Percentiles rank a stretch among this genome's conserved stretches.
phyloP scores from a whole-genome alignment of 257 asterid species.

The Penstemon davidsonii region DNA sequence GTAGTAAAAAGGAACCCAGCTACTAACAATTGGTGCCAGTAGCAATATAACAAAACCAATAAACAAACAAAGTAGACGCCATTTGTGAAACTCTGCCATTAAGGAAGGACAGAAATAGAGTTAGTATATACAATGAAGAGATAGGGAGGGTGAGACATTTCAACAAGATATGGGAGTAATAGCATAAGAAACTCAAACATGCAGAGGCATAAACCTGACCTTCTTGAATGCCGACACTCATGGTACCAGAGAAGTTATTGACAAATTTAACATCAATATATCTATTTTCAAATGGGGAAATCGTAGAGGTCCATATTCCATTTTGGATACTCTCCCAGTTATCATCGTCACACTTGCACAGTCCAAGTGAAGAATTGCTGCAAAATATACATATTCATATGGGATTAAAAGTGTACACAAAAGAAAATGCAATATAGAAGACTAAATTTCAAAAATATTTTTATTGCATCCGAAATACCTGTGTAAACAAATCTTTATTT shows the following conservation, averaged over 20 bases:
- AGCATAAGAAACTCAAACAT: conserved; percentile 19
- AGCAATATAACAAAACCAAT: conserved; percentile 63
- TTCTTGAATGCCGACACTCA: conserved; percentile 51
- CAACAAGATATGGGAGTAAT: conserved; percentile 2
- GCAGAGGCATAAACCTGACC: conserved; percentile 40
- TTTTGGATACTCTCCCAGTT: conserved; percentile 64
- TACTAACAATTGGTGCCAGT: conserved; percentile 77
- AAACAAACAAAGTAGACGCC: conserved; percentile 70
- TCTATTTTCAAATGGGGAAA: conserved; percentile 71
- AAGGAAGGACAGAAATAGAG: conserved; percentile 19
- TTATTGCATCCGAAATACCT: conserved; percentile 42
- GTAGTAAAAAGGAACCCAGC: conserved; percentile 95
- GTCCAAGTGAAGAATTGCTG: conserved; percentile 78
- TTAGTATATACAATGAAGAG: neutral
- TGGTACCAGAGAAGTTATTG: conserved; percentile 66
- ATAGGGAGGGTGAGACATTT: conserved; percentile 4
- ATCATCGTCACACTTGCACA: conserved; percentile 65
- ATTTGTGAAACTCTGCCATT: conserved; percentile 67
- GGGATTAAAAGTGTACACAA: conserved; percentile 13
- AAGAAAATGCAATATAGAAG: conserved; percentile 12
- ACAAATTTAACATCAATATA: conserved; percentile 74
- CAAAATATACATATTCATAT: conserved; percentile 21
- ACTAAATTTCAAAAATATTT: conserved; percentile 4
- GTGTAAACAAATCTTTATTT: conserved; percentile 72
- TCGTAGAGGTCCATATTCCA: conserved; percentile 56